These are phyloP conservation scores for Plectosphaerella cucumerina DNA, from an alignment of 2,329 filamentous ascomycete species.

Conservation along the genomic window DNA sequence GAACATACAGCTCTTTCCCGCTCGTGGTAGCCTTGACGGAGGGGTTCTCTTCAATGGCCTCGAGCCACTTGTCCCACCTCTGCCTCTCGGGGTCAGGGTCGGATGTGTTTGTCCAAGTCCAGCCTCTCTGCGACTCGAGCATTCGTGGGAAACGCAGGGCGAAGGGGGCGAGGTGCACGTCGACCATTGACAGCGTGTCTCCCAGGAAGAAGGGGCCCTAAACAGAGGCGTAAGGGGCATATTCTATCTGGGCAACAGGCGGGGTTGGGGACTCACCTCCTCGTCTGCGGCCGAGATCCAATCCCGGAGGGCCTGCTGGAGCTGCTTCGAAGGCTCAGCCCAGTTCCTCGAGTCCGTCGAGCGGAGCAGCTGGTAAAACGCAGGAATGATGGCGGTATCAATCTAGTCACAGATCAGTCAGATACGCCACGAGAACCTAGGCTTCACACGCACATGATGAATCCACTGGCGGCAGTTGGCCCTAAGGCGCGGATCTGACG, in stretches of 20 bases:
- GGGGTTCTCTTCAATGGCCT: conserved; percentile 61
- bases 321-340: conserved; percentile 50
- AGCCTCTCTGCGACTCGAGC: conserved; percentile 59
- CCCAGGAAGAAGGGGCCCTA: conserved; percentile 66
- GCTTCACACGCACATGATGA: conserved; percentile 58
- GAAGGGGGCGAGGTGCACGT: conserved; percentile 74
- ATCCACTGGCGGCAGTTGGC: conserved; percentile 77
- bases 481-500: conserved; percentile 58
- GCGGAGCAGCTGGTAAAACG: conserved; percentile 71
- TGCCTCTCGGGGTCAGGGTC: neutral
- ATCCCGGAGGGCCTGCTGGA: conserved; percentile 59
- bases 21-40: conserved; percentile 66
- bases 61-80: conserved; percentile 65
- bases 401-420: conserved; percentile 41
- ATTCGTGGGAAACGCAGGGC: conserved; percentile 65
- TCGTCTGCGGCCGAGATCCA: conserved; percentile 45
- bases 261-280: conserved; percentile 20
- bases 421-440: neutral
- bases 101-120: conserved; percentile 41
- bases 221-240: neutral
- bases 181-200: conserved; percentile 55
- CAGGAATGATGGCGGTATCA: conserved; percentile 70
- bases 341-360: conserved; percentile 58
- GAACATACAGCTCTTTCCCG: conserved; percentile 43
- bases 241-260: neutral